Evolutionary conservation across 176 grass and related monocot genomes (phyloP).

Genomic region (Oryza punctata): DNA sequence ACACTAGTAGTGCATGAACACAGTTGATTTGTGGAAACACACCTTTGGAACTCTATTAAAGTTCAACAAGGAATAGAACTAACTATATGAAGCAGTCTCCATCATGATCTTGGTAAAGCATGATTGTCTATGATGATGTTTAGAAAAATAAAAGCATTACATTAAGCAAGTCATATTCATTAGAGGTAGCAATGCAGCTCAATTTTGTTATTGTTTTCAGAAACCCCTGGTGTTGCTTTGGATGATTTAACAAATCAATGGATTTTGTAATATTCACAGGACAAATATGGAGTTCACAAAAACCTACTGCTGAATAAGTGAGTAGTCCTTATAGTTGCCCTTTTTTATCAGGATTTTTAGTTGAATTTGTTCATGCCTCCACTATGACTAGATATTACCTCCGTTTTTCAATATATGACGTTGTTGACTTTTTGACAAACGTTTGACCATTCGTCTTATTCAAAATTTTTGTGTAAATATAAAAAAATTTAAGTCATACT

Average conservation of each 20-base stretch:
- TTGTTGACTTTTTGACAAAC: no score
- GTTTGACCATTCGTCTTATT: no score
- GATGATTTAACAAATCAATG: neutral
- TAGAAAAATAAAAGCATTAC: neutral
- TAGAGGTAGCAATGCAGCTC: neutral
- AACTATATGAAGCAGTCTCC: slow-evolving; percentile 9
- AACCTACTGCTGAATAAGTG: neutral
- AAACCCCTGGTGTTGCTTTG: neutral
- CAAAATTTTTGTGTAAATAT: no score
- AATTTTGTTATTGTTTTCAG: neutral
- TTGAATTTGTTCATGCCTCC: neutral
- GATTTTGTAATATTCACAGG: neutral
- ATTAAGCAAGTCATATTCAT: neutral
- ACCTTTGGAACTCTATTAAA: slow-evolving; percentile 1
- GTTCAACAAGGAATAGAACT: neutral
- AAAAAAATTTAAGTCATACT: no score
- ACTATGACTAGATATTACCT: neutral
- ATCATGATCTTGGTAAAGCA: neutral
- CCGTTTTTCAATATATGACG: no score
- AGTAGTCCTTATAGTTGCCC: neutral
- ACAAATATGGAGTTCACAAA: neutral
- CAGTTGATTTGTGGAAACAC: neutral
- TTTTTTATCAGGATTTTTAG: neutral
- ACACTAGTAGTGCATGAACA: neutral
- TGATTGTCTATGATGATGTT: neutral